Evolutionary conservation across 306 rosid genomes (phyloP).

Genomic region (Prunus fruticosa): DNA sequence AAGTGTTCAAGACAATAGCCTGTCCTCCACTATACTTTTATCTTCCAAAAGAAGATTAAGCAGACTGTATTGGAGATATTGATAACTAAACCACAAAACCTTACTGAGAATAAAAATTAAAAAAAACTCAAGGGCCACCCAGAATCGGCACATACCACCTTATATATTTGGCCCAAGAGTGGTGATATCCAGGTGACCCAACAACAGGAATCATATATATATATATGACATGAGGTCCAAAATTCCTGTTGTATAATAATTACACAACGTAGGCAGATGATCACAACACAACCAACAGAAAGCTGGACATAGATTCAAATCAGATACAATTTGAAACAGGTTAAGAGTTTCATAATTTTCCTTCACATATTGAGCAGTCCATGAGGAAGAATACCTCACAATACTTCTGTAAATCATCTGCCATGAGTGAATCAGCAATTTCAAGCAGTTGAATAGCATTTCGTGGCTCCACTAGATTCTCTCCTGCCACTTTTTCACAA

Average conservation of each 20-base stretch:
- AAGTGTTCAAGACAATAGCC: not conserved
- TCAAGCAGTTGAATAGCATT: conserved; percentile 84
- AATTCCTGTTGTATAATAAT: not conserved
- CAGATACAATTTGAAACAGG: not conserved
- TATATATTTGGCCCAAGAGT: not conserved
- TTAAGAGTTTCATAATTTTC: not conserved
- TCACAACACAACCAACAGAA: not conserved
- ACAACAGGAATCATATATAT: not conserved
- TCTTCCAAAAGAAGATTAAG: not conserved
- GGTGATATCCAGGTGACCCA: not conserved
- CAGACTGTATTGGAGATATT: not conserved
- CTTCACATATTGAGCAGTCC: not conserved
- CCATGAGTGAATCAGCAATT: conserved; percentile 85
- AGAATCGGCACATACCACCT: not conserved
- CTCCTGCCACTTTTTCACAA: conserved; percentile 86
- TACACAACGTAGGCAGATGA: not conserved
- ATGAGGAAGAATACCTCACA: conserved; percentile 64
- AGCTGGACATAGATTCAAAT: not conserved
- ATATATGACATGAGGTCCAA: not conserved
- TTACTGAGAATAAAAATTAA: too few species aligned
- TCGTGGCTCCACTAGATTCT: conserved; percentile 88
- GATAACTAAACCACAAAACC: not conserved
- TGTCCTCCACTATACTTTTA: not conserved
- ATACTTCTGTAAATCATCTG: conserved; percentile 70
- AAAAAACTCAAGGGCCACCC: not conserved